Evolutionary conservation across 768 basidiomycete species (phyloP).

Genomic region (Auriscalpium microsporum): DNA sequence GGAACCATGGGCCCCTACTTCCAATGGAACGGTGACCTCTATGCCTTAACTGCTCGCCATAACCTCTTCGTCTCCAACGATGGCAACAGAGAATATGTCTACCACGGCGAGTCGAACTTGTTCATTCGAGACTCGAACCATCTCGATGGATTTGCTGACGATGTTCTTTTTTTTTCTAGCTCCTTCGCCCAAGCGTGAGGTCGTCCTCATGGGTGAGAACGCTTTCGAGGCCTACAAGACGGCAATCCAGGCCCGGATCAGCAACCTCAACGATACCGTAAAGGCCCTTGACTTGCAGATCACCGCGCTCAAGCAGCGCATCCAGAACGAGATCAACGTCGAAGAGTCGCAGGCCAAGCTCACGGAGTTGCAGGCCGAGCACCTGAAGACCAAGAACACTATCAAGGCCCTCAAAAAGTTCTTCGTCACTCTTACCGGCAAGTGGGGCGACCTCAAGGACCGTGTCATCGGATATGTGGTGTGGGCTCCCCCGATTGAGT

Average conservation of each 20-base stretch:
- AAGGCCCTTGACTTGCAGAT: conserved; percentile 13
- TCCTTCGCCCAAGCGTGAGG: conserved; percentile 19
- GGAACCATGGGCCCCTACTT: conserved; percentile 34
- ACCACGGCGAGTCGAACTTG: conserved; percentile 8
- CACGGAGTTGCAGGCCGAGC: conserved; percentile 13
- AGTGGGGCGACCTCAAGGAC: conserved; percentile 18
- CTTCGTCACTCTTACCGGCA: conserved; percentile 16
- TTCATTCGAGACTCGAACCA: conserved; percentile 1
- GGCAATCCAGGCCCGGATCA: conserved; percentile 21
- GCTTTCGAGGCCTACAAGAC: conserved; percentile 19
- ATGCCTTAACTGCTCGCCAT: conserved; percentile 28
- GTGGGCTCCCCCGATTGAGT: conserved; percentile 21
- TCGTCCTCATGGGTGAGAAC: conserved; percentile 20
- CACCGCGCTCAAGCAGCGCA: conserved; percentile 3
- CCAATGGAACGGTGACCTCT: conserved; percentile 21
- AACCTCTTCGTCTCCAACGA: conserved; percentile 11
- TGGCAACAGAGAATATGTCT: conserved; percentile 3
- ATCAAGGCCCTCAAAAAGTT: conserved; percentile 19
- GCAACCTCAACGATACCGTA: conserved; percentile 14
- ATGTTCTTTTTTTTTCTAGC: conserved; percentile 4
- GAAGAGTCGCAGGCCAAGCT: conserved; percentile 14
- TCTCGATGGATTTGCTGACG: conserved; percentile 10
- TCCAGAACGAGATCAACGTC: conserved; percentile 13
- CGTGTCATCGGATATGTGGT: conserved; percentile 20
- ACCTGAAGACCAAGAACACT: conserved; percentile 11